A percentile compares a stretch with the other conserved stretches of the same genome.
phyloP scores from a whole-genome alignment of 352 stramenopile genomes.

The Phytopythium kandeliae region DNA sequence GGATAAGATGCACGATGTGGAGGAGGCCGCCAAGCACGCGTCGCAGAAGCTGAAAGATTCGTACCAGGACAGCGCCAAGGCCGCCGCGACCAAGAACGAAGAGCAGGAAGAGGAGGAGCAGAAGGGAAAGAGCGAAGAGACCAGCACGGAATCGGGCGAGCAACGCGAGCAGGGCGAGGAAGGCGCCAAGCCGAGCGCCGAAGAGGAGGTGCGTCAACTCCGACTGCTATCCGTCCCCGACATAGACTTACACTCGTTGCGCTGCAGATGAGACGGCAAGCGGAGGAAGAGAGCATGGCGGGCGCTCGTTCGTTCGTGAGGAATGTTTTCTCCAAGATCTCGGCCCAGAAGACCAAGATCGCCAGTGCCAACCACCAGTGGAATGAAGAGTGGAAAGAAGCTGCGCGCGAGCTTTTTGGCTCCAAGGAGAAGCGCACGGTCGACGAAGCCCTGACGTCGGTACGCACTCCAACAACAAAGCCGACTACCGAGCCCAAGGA shows the following conservation, averaged over 20 bases:
- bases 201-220: constrained; percentile 12
- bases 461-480: constrained; percentile 45
- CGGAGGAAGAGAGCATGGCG: constrained; percentile 22
- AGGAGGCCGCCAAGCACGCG: constrained; percentile 51
- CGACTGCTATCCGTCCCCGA: background rate
- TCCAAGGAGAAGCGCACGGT: constrained; percentile 63
- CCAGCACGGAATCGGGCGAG: background rate
- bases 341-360: constrained; percentile 52
- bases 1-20: constrained; percentile 5
- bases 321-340: constrained; percentile 46
- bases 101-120: constrained; percentile 11
- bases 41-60: constrained; percentile 68
- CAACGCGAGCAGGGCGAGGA: background rate
- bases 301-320: constrained; percentile 49
- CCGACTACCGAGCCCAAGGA: constrained; percentile 16
- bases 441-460: constrained; percentile 69
- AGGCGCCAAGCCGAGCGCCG: constrained; percentile 5
- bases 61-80: constrained; percentile 27
- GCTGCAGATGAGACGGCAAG: constrained; percentile 17
- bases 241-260: constrained; percentile 1
- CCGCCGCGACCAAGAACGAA: constrained; percentile 5
- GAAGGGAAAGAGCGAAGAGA: constrained; percentile 5
- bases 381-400: constrained; percentile 66
- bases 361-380: constrained; percentile 43
- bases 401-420: constrained; percentile 75